Conservation (phyloP, 768 basidiomycete genomes). For the Calocera viscosa region DNA sequence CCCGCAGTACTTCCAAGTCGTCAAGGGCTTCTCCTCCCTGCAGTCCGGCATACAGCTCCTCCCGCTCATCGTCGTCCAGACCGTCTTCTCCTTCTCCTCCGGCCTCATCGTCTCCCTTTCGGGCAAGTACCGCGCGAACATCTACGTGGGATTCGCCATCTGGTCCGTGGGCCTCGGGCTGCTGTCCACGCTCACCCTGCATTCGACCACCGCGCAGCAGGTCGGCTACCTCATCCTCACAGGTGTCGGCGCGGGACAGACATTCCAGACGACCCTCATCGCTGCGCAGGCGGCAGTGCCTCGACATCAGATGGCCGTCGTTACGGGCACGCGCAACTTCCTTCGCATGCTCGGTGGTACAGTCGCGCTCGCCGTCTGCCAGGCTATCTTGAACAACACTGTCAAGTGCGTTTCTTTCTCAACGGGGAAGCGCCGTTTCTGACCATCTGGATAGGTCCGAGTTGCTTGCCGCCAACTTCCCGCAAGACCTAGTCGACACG, state of each 20-base stretch:
- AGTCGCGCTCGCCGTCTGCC: constrained; percentile 48
- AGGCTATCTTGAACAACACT: constrained; percentile 49
- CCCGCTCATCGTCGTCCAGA: constrained; percentile 54
- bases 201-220: constrained; percentile 38
- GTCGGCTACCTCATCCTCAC: constrained; percentile 50
- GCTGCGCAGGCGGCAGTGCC: constrained; percentile 62
- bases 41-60: constrained; percentile 54
- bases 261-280: constrained; percentile 51
- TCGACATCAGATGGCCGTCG: constrained; percentile 61
- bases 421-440: constrained; percentile 30
- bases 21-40: constrained; percentile 52
- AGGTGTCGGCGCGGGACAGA: constrained; percentile 51
- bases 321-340: constrained; percentile 58
- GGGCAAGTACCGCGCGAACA: constrained; percentile 49
- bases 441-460: constrained; percentile 32
- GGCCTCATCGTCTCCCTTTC: constrained; percentile 44
- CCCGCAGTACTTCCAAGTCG: constrained; percentile 65
- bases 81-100: constrained; percentile 22
- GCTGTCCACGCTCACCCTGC: constrained; percentile 47
- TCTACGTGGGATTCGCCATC: constrained; percentile 50
- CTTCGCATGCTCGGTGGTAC: constrained; percentile 59
- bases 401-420: constrained; percentile 24
- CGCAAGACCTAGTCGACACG: constrained; percentile 25
- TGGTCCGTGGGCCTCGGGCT: constrained; percentile 62
- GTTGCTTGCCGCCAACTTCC: constrained; percentile 40